These are phyloP conservation scores for Melanogaster broomeanus DNA, from an alignment of 768 basidiomycete species.

Conservation along the genomic window DNA sequence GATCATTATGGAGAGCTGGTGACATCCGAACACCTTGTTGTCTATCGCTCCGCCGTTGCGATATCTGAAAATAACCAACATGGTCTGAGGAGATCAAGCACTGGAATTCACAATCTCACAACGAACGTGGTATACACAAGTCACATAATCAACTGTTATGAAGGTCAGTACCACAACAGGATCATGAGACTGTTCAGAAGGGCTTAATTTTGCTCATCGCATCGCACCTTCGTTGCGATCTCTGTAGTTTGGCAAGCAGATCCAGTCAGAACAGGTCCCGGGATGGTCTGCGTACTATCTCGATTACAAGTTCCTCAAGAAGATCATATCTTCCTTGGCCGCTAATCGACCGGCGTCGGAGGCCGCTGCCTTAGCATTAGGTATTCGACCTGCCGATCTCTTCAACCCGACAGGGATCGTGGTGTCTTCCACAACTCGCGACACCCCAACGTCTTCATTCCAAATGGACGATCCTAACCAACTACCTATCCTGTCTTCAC, in stretches of 20 bases:
- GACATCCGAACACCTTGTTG: no score
- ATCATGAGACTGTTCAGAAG: background rate
- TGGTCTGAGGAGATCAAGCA: conserved; percentile 24
- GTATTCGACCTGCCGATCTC: conserved; percentile 69
- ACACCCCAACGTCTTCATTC: conserved; percentile 15
- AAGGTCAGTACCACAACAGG: conserved; percentile 24
- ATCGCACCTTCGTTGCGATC: background rate
- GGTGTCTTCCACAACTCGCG: conserved; percentile 16
- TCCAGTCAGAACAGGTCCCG: conserved; percentile 93
- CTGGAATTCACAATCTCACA: conserved; percentile 6
- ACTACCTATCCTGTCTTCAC: conserved; percentile 61
- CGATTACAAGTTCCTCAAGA: conserved; percentile 98
- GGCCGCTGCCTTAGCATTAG: conserved; percentile 82
- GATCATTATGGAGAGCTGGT: no score
- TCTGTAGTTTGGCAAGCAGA: conserved; percentile 93
- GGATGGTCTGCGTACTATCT: conserved; percentile 96
- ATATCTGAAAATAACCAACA: conserved; percentile 21
- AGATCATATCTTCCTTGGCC: conserved; percentile 95
- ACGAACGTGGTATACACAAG: conserved; percentile 3
- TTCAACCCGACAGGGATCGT: conserved; percentile 35
- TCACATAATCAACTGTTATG: conserved; percentile 24
- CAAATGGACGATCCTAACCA: conserved; percentile 43
- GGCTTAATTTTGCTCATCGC: no score
- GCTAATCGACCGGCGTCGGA: conserved; percentile 90
- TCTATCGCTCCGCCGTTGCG: conserved; percentile 6